Evolutionary conservation across 2,329 filamentous ascomycete genomes (phyloP).

Genomic region (Fusarium miscanthi): DNA sequence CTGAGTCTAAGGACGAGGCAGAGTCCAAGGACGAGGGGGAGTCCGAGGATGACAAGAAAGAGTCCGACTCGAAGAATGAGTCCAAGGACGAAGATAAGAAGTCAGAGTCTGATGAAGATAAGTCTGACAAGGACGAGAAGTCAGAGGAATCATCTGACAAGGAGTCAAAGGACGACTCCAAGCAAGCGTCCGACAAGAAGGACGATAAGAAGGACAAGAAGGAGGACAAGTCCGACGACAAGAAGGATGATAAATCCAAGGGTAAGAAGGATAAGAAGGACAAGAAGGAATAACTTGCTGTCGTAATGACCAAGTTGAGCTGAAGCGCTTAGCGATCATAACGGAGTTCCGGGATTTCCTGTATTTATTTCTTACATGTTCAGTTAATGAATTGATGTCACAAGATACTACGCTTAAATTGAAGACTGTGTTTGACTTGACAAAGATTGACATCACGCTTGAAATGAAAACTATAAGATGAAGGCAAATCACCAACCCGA

Average conservation of each 20-base stretch:
- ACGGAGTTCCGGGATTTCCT: conserved; percentile 17
- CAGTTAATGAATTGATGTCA: conserved; percentile 20
- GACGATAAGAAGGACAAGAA: conserved; percentile 2
- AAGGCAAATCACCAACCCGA: conserved; percentile 38
- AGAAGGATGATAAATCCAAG: conserved; percentile 20
- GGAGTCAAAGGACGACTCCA: conserved; percentile 33
- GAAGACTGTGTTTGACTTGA: too few species aligned
- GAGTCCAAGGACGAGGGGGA: conserved; percentile 25
- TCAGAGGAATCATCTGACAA: conserved; percentile 9
- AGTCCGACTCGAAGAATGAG: conserved; percentile 29
- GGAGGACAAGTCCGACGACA: conserved; percentile 3
- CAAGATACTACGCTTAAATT: not conserved
- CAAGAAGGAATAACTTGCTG: conserved; percentile 21
- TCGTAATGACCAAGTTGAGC: not conserved
- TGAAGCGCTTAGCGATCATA: conserved; percentile 19
- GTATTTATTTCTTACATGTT: not conserved
- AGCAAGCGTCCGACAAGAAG: conserved; percentile 37
- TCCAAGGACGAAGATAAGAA: conserved; percentile 18
- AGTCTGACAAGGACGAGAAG: conserved; percentile 18
- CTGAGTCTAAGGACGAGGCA: conserved; percentile 33
- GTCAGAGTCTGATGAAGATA: conserved; percentile 2
- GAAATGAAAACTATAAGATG: not conserved
- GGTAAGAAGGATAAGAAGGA: conserved; percentile 22
- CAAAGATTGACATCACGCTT: not conserved
- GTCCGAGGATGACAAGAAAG: conserved; percentile 16